These are phyloP conservation scores for Termitomyces sp. DNA, from an alignment of 768 basidiomycete genomes.

Conservation along the genomic window DNA sequence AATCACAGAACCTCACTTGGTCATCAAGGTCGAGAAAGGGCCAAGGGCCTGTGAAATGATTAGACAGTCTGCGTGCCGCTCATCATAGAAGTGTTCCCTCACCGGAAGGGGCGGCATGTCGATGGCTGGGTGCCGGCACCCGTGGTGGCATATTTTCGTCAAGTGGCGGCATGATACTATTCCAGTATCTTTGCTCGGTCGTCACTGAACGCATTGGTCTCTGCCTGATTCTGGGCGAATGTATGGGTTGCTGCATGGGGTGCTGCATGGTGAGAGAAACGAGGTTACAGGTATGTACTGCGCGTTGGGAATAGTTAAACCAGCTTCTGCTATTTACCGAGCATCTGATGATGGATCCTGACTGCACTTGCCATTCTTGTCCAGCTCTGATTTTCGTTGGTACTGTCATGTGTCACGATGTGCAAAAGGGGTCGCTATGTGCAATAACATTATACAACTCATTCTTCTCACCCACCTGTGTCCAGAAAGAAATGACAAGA, in stretches of 20 bases:
- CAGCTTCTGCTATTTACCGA: too few species aligned
- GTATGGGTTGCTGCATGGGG: background rate
- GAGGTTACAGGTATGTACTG: background rate
- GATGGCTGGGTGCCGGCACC: constrained; percentile 27
- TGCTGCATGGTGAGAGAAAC: background rate
- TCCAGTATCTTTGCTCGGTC: constrained; percentile 5
- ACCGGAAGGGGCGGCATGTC: constrained; percentile 39
- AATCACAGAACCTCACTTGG: constrained; percentile 12
- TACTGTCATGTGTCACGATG: too few species aligned
- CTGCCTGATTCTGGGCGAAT: background rate
- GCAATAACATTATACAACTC: too few species aligned
- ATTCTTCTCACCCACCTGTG: too few species aligned
- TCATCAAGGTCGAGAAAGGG: constrained; percentile 31
- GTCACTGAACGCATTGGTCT: constrained; percentile 6
- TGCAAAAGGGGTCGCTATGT: too few species aligned
- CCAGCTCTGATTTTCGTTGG: too few species aligned
- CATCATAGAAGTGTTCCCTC: constrained; percentile 15
- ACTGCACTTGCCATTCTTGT: too few species aligned
- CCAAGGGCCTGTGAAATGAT: constrained; percentile 25
- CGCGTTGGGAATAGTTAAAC: background rate
- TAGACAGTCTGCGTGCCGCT: background rate
- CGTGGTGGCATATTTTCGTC: constrained; percentile 17
- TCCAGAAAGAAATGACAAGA: background rate
- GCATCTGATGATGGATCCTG: too few species aligned
- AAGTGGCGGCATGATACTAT: constrained; percentile 6